Evolutionary conservation across 2,329 filamentous ascomycete species (phyloP).

Genomic region (Metarhizium robertsii): DNA sequence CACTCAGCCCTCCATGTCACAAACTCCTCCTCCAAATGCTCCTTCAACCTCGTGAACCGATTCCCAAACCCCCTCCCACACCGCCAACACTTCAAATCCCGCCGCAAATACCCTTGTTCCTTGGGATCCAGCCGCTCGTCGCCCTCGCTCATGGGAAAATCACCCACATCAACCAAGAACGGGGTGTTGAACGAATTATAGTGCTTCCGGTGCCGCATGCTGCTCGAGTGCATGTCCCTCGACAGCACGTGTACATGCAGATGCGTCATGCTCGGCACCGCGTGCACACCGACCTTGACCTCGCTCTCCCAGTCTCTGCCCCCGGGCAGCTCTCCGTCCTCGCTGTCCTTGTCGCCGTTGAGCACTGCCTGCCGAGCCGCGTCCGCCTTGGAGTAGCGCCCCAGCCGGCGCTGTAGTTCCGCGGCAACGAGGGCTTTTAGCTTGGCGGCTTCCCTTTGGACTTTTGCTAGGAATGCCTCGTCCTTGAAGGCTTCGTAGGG

Average conservation of each 20-base stretch:
- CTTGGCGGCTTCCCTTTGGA: slow-evolving; percentile 50
- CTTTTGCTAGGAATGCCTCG: slow-evolving; percentile 53
- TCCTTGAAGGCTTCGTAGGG: slow-evolving; percentile 73
- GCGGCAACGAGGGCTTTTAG: slow-evolving; percentile 59
- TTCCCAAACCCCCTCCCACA: slow-evolving; percentile 68
- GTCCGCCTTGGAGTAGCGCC: slow-evolving; percentile 54
- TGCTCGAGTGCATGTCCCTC: slow-evolving; percentile 64
- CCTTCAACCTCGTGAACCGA: slow-evolving; percentile 63
- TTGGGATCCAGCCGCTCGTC: slow-evolving; percentile 53
- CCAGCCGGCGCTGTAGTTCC: slow-evolving; percentile 64
- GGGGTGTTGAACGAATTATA: slow-evolving; percentile 85
- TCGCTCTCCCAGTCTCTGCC: slow-evolving; percentile 74
- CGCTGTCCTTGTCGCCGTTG: slow-evolving; percentile 34
- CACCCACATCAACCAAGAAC: slow-evolving; percentile 70
- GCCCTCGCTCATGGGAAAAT: slow-evolving; percentile 64
- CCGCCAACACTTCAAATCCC: slow-evolving; percentile 73
- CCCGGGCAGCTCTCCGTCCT: slow-evolving; percentile 43
- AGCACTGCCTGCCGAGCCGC: slow-evolving; percentile 56
- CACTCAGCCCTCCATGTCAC: slow-evolving; percentile 62
- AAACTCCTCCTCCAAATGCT: slow-evolving; percentile 68
- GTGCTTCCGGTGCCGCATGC: slow-evolving; percentile 72
- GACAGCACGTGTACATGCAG: slow-evolving; percentile 84
- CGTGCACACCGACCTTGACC: slow-evolving; percentile 72
- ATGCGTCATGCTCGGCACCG: slow-evolving; percentile 84
- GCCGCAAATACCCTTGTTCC: slow-evolving; percentile 49